Evolutionary conservation across 2,329 filamentous ascomycete genomes (phyloP).

Genomic region (Cladophialophora chaetospira): DNA sequence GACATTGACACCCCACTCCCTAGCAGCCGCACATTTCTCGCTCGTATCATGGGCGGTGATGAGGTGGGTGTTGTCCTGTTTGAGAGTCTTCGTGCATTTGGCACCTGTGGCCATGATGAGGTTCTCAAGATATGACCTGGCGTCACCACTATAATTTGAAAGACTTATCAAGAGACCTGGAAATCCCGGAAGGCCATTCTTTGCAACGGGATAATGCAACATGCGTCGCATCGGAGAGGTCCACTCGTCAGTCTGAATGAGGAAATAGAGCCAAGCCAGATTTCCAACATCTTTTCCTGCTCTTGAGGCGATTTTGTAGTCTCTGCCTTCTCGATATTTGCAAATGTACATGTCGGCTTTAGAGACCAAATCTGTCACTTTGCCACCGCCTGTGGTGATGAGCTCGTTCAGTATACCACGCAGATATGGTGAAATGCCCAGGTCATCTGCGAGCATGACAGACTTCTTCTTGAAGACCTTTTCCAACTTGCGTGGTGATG

Average conservation of each 20-base stretch:
- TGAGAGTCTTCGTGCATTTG: conserved; percentile 92
- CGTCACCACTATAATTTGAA: conserved; percentile 95
- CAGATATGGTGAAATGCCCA: conserved; percentile 69
- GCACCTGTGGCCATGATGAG: conserved; percentile 81
- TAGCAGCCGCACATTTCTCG: conserved; percentile 89
- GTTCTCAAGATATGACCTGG: conserved; percentile 89
- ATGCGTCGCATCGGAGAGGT: conserved; percentile 79
- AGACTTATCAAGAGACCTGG: conserved; percentile 76
- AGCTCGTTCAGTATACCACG: conserved; percentile 68
- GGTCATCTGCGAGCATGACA: conserved; percentile 75
- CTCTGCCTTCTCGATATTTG: conserved; percentile 76
- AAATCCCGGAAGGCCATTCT: conserved; percentile 77
- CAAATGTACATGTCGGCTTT: conserved; percentile 83
- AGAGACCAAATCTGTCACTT: conserved; percentile 64
- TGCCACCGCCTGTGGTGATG: conserved; percentile 70
- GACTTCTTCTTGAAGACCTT: conserved; percentile 75
- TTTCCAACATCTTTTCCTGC: conserved; percentile 84
- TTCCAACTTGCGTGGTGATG: conserved; percentile 47
- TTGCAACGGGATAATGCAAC: conserved; percentile 85
- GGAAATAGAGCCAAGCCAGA: conserved; percentile 87
- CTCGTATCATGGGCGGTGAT: conserved; percentile 86
- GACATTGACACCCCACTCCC: conserved; percentile 87
- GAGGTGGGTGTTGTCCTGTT: conserved; percentile 91
- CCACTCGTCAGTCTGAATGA: conserved; percentile 88
- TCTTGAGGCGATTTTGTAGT: conserved; percentile 77